Conservation (phyloP, 140 eudicot species). For the Cichorium intybus region DNA sequence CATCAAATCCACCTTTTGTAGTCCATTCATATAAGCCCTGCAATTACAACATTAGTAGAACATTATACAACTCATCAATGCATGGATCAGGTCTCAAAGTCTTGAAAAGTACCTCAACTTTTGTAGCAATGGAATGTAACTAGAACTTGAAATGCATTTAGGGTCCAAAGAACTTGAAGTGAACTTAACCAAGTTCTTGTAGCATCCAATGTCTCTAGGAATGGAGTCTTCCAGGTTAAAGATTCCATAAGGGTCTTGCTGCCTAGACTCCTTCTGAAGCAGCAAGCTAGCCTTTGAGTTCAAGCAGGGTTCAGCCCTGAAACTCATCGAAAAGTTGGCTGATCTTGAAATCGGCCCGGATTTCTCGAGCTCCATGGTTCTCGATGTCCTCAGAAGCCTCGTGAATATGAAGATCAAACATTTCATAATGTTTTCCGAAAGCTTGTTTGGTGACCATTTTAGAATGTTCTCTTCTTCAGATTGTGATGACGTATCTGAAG, state of each 20-base stretch:
- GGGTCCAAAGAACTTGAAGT: constrained; percentile 78
- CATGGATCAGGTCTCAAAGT: neutral
- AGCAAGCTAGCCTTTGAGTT: constrained; percentile 56
- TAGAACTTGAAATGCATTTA: constrained; percentile 83
- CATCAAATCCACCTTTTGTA: constrained; percentile 87
- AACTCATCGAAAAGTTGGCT: constrained; percentile 71
- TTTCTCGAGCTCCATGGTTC: constrained; percentile 83
- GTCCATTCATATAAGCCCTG: constrained; percentile 68
- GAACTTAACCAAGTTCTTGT: constrained; percentile 87
- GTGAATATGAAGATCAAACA: constrained; percentile 74
- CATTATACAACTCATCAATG: constrained; percentile 2
- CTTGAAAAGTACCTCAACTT: constrained; percentile 56
- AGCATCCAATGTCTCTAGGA: constrained; percentile 94
- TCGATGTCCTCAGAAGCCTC: constrained; percentile 72
- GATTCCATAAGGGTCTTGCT: constrained; percentile 89
- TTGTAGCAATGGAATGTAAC: constrained; percentile 71
- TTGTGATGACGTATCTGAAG: constrained; percentile 42
- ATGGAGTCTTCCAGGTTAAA: constrained; percentile 76
- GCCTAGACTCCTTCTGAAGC: constrained; percentile 86
- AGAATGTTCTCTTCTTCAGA: constrained; percentile 57
- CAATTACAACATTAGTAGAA: constrained; percentile 7
- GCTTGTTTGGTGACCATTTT: constrained; percentile 82
- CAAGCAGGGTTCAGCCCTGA: constrained; percentile 72
- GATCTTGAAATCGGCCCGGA: constrained; percentile 85
- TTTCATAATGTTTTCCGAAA: constrained; percentile 93